Percentiles rank a stretch among this genome's conserved stretches.
phyloP scores from a whole-genome alignment of 371 early-diverging fungal genomes.

The Mucor velutinosus region DNA sequence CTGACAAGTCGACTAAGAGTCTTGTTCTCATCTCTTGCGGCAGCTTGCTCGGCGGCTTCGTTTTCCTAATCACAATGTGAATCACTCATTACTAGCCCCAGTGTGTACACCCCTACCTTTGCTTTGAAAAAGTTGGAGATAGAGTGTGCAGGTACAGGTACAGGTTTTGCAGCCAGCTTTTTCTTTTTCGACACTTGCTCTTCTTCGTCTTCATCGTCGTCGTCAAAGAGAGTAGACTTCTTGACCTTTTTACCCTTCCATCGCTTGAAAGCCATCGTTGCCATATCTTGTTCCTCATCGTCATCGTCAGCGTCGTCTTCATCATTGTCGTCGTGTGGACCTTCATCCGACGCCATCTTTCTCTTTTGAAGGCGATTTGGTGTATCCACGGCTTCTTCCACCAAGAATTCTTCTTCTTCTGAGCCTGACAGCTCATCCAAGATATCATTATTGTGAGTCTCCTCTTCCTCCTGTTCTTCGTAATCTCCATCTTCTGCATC shows the following conservation, averaged over 20 bases:
- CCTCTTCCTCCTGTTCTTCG: constrained; percentile 9
- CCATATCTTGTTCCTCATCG: constrained; percentile 16
- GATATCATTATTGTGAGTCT: neutral
- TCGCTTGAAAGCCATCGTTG: constrained; percentile 13
- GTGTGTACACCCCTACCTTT: constrained; percentile 4
- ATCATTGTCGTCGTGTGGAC: neutral
- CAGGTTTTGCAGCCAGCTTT: constrained; percentile 11
- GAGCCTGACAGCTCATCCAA: neutral
- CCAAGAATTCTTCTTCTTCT: constrained; percentile 3
- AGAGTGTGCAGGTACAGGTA: constrained; percentile 26
- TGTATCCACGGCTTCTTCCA: neutral
- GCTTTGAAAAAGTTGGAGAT: constrained; percentile 30
- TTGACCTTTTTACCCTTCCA: constrained; percentile 21
- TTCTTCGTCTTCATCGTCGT: constrained; percentile 17
- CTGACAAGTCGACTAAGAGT: constrained; percentile 25
- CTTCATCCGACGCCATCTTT: neutral
- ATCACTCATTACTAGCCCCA: neutral
- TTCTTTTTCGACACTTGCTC: neutral
- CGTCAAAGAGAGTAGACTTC: constrained; percentile 20
- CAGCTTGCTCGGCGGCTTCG: neutral
- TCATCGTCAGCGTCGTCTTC: constrained; percentile 7
- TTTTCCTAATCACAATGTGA: neutral
- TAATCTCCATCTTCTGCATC: constrained; percentile 13
- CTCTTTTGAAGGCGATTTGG: neutral
- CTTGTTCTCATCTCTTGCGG: neutral